phyloP scores from a whole-genome alignment of 2,329 filamentous ascomycete genomes.

The Talaromyces amestolkiae region DNA sequence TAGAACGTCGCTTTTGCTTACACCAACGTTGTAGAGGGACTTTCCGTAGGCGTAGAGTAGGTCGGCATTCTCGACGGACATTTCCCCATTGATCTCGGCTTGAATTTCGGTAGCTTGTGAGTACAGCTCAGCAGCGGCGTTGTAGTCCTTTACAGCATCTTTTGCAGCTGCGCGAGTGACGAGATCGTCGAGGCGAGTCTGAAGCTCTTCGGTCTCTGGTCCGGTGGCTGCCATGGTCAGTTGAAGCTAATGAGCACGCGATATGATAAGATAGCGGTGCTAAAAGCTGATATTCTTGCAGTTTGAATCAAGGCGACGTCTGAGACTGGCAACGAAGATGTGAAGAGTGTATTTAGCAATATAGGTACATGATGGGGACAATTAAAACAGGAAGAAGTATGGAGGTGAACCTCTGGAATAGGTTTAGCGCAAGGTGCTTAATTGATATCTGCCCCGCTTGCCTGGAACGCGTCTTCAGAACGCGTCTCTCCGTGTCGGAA shows the following conservation, averaged over 20 bases:
- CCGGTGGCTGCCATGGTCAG: constrained; percentile 21
- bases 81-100: constrained; percentile 86
- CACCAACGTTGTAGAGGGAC: constrained; percentile 87
- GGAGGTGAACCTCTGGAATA: neutral
- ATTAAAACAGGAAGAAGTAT: neutral
- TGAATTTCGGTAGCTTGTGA: constrained; percentile 87
- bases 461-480: neutral
- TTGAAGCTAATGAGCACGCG: neutral
- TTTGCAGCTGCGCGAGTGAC: constrained; percentile 77
- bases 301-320: neutral
- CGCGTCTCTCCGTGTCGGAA: constrained; percentile 6
- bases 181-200: constrained; percentile 71
- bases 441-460: constrained; percentile 3
- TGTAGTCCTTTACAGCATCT: constrained; percentile 86
- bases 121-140: constrained; percentile 81
- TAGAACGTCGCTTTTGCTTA: constrained; percentile 90
- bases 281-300: neutral
- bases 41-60: constrained; percentile 92
- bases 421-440: constrained; percentile 6
- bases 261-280: no score
- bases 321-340: neutral
- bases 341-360: neutral
- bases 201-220: constrained; percentile 37
- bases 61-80: constrained; percentile 85
- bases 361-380: neutral